Percentiles rank a stretch among this genome's conserved stretches.
Evolutionary conservation across 495 filamentous ascomycete genomes (phyloP).

Genomic region (Aspergillus ostianus): DNA sequence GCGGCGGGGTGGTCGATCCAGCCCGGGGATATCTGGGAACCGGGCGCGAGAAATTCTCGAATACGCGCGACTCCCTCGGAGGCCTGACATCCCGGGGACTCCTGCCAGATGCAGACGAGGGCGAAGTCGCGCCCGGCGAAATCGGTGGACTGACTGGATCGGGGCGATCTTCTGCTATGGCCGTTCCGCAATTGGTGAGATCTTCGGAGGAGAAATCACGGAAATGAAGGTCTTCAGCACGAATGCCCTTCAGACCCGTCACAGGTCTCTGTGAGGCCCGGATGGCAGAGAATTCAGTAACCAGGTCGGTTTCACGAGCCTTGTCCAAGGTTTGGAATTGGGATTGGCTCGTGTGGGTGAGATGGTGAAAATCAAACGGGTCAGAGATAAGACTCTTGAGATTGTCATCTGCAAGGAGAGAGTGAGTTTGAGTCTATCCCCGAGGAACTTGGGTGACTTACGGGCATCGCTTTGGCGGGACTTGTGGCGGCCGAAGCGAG

Average conservation of each 20-base stretch:
- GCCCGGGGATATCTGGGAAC: slow-evolving; percentile 35
- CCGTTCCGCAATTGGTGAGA: slow-evolving; percentile 23
- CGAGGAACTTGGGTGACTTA: slow-evolving; percentile 26
- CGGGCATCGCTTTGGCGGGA: slow-evolving; percentile 31
- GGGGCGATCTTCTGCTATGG: slow-evolving; percentile 28
- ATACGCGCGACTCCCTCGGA: slow-evolving; percentile 34
- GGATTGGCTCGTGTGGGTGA: slow-evolving; percentile 70
- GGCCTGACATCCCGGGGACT: slow-evolving; percentile 8
- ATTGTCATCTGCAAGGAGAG: slow-evolving; percentile 29
- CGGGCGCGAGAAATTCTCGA: slow-evolving; percentile 53
- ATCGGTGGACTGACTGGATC: slow-evolving; percentile 18
- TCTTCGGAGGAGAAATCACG: slow-evolving; percentile 59
- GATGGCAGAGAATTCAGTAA: slow-evolving; percentile 65
- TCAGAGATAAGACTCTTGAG: slow-evolving; percentile 64
- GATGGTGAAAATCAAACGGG: slow-evolving; percentile 86
- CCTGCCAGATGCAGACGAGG: neutral
- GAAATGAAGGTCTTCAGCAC: slow-evolving; percentile 63
- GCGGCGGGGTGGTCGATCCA: slow-evolving; percentile 30
- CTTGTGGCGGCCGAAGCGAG: slow-evolving; percentile 32
- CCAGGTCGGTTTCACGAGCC: slow-evolving; percentile 58
- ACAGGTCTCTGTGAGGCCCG: slow-evolving; percentile 64
- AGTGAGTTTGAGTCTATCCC: neutral
- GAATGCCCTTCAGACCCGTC: slow-evolving; percentile 59
- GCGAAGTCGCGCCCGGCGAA: slow-evolving; percentile 2
- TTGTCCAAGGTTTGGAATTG: slow-evolving; percentile 59